These are phyloP conservation scores for Paratinospora sagittata DNA, from an alignment of 164 flowering plant species.

Conservation along the genomic window DNA sequence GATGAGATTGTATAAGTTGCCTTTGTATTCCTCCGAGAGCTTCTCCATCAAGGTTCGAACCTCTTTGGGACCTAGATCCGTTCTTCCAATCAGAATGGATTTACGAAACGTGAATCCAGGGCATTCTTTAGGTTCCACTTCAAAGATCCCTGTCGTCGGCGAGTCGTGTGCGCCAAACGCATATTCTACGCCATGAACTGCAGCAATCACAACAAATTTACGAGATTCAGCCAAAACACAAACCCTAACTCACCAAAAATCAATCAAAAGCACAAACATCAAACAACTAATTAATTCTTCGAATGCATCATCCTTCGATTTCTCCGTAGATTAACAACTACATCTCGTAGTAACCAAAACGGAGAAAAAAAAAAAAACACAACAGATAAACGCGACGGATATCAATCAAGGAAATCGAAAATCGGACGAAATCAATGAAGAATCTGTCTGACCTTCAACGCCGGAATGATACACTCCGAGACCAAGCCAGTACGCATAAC, in stretches of 20 bases:
- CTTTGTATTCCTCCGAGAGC: slow-evolving; percentile 50
- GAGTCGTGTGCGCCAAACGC: slow-evolving; percentile 85
- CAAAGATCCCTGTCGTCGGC: slow-evolving; percentile 71
- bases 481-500: slow-evolving; percentile 86
- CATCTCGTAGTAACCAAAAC: not conserved
- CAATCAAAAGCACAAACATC: not conserved
- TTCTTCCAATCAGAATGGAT: slow-evolving; percentile 61
- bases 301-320: too few species aligned
- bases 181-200: slow-evolving; percentile 80
- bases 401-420: not conserved
- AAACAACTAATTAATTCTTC: not conserved
- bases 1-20: slow-evolving; percentile 69
- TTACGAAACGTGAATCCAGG: slow-evolving; percentile 70
- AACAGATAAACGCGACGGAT: not conserved
- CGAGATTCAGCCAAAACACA: not conserved
- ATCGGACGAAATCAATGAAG: not conserved
- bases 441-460: slow-evolving; percentile 58
- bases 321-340: too few species aligned
- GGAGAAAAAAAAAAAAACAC: not conserved
- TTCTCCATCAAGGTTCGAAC: slow-evolving; percentile 62
- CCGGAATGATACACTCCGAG: slow-evolving; percentile 89
- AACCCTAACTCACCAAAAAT: not conserved
- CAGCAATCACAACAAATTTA: slow-evolving; percentile 5
- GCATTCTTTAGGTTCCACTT: slow-evolving; percentile 66
- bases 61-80: slow-evolving; percentile 42